A percentile compares a stretch with the other conserved stretches of the same genome.
Evolutionary conservation across 306 rosid species (phyloP).

Genomic region (Trifolium pratense): DNA sequence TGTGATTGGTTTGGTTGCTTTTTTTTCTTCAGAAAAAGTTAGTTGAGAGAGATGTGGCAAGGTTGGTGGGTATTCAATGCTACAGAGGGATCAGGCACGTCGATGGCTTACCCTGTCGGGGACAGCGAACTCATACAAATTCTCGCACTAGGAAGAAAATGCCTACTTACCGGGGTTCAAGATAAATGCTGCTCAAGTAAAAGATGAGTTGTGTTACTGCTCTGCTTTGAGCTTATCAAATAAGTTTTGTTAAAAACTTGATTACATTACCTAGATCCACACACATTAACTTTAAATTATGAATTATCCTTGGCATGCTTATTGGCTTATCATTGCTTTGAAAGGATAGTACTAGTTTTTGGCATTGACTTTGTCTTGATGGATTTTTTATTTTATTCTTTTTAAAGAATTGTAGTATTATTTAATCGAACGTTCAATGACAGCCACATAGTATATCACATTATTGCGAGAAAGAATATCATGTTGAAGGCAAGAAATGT

Average conservation of each 20-base stretch:
- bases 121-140: slow-evolving; percentile 71
- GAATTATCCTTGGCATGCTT: background rate
- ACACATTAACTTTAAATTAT: slow-evolving; percentile 12
- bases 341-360: background rate
- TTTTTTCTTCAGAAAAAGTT: slow-evolving; percentile 46
- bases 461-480: background rate
- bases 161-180: slow-evolving; percentile 38
- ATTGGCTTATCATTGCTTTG: slow-evolving; percentile 15
- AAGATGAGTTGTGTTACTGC: slow-evolving; percentile 35
- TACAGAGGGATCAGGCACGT: slow-evolving; percentile 65
- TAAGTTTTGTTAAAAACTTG: slow-evolving; percentile 27
- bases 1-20: slow-evolving; percentile 6
- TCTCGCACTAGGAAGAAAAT: slow-evolving; percentile 63
- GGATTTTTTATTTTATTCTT: background rate
- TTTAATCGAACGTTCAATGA: background rate
- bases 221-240: slow-evolving; percentile 35
- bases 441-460: background rate
- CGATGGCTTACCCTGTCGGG: slow-evolving; percentile 62
- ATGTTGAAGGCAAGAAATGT: background rate
- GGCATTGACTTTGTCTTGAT: slow-evolving; percentile 1
- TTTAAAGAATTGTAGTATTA: background rate
- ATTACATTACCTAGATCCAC: background rate
- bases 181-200: slow-evolving; percentile 39
- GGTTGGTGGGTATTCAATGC: slow-evolving; percentile 60
- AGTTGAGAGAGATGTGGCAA: slow-evolving; percentile 56